Evolutionary conservation across 805 yeast species (phyloP).

Genomic region (Candida oleophila): DNA sequence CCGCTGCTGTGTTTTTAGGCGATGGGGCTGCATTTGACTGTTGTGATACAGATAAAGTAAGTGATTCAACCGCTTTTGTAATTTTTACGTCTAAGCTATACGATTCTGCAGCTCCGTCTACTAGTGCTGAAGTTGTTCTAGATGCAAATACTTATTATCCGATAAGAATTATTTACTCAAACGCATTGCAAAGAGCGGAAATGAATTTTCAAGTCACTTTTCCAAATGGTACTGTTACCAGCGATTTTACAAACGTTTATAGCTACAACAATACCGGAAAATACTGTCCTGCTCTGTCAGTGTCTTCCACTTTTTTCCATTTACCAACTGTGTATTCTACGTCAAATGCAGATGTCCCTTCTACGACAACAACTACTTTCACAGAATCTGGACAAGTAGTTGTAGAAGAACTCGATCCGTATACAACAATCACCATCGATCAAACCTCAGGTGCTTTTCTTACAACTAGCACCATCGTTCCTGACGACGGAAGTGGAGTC

Average conservation of each 20-base stretch:
- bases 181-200: neutral
- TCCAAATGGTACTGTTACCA: neutral
- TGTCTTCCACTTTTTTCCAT: neutral
- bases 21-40: slow-evolving; percentile 30
- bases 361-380: slow-evolving; percentile 17
- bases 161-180: neutral
- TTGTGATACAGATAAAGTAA: slow-evolving; percentile 12
- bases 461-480: slow-evolving; percentile 11
- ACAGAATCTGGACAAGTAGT: slow-evolving; percentile 12
- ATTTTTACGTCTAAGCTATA: neutral
- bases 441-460: slow-evolving; percentile 5
- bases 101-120: neutral
- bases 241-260: neutral
- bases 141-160: neutral
- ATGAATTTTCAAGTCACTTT: neutral
- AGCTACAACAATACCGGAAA: neutral
- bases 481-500: slow-evolving; percentile 12
- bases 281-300: neutral
- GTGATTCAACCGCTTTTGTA: neutral
- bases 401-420: slow-evolving; percentile 4
- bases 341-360: slow-evolving; percentile 16
- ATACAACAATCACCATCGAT: neutral
- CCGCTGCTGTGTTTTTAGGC: slow-evolving; percentile 27
- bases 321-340: neutral
- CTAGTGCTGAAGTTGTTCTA: neutral